Base-by-base conservation (phyloP, 495 filamentous ascomycete genomes). In the Elaphomyces granulatus region DNA sequence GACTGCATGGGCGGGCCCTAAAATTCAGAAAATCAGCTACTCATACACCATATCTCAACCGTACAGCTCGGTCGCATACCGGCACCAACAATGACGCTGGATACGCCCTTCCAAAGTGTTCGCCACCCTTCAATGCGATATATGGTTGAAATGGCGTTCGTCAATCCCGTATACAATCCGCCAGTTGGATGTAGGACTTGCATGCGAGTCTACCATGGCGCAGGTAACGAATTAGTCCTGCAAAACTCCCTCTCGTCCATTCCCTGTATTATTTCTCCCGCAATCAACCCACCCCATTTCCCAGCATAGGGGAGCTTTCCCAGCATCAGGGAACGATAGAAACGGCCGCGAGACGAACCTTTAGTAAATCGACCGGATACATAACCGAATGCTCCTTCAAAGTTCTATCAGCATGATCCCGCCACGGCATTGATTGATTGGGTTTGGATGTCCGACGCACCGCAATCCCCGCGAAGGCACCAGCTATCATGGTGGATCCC, bases 301-400 rank as follows among this genome's bases (percentile, higher is more conserved):
- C 23, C 23, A 28, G 6, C 23, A 28, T 28, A 12, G 23, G 12
- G 23, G 6, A n/a, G n/a, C n/a, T n/a, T n/a, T n/a, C n/a, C n/a
- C n/a, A n/a, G n/a, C n/a, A n/a, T 20, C 28, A 32, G 15, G 21
- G 10, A 39, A 30, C 34, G 20, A 4, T 45, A 18, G 38, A 12
- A 8, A 17, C n/a, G 38, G 17, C 19, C 23, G 14, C 8, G 26
- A 40, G n/a, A 56, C 72, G 60, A 66, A 95, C 92, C 79, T 99
- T 99, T 42, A 99, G 78, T 45, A 94, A 75, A 64, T 99, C 90
- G 46, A 99, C 81, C 7, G 90, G 90, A 50, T 99, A 99, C 90
- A 99, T 94, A 45, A 92, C 85, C 37, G 87, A 88, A 59, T 88
- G 85, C 62, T 88, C 81, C 72, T 71, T 41, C 36, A n/a, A n/a